Conservation (phyloP, 148 eudicot species). For the Heliosperma pusillum region DNA sequence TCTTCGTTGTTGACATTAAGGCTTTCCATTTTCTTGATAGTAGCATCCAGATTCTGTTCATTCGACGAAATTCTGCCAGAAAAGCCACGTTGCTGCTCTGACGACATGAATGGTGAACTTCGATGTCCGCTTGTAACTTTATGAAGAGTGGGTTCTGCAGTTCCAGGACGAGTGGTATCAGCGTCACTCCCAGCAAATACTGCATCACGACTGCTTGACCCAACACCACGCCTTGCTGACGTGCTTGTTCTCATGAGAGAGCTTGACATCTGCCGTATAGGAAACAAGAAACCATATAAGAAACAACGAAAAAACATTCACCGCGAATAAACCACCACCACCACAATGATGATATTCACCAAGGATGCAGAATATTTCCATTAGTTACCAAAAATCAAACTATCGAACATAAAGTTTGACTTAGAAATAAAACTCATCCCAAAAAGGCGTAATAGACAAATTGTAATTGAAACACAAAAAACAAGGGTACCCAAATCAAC, state of each 20-base stretch:
- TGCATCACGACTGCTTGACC: constrained; percentile 49
- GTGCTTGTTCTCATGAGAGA: constrained; percentile 26
- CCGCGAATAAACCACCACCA: neutral
- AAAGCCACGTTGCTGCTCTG: constrained; percentile 34
- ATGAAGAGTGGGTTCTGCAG: constrained; percentile 26
- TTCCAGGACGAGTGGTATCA: constrained; percentile 24
- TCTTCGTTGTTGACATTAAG: constrained; percentile 59
- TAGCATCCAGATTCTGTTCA: constrained; percentile 36
- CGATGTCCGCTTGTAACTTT: constrained; percentile 33
- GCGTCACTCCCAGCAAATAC: constrained; percentile 37
- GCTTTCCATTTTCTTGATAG: constrained; percentile 77
- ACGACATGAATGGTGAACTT: constrained; percentile 28
- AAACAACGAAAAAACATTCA: neutral
- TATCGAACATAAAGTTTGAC: neutral
- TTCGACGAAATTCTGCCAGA: constrained; percentile 29
- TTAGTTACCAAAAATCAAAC: neutral
- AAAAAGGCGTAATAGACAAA: neutral
- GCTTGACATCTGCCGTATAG: constrained; percentile 26
- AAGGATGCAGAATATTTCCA: neutral
- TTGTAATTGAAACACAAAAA: neutral
- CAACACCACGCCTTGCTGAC: constrained; percentile 36
- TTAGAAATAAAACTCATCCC: neutral
- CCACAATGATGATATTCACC: too few species aligned
- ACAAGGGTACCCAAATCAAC: neutral
- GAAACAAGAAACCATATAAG: neutral